Evolutionary conservation across 768 basidiomycete species (phyloP).

Genomic region (Rubroboletus pulcherrimus): DNA sequence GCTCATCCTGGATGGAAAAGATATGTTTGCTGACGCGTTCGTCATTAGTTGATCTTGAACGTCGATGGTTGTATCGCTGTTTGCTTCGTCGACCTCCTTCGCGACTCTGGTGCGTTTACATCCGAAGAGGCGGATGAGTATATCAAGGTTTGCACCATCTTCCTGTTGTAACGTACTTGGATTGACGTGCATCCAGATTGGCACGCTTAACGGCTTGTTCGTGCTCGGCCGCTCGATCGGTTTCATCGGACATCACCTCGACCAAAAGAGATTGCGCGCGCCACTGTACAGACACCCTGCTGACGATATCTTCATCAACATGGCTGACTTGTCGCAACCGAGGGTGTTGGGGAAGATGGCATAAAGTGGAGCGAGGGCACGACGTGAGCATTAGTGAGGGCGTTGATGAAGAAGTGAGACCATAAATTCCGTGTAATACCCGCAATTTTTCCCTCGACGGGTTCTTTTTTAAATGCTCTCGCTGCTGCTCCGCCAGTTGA

Average conservation of each 20-base stretch:
- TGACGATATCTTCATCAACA: constrained; percentile 94
- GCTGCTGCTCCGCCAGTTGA: not conserved
- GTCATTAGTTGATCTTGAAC: constrained; percentile 78
- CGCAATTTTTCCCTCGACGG: not conserved
- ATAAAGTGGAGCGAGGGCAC: not conserved
- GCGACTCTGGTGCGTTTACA: constrained; percentile 91
- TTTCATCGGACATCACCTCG: constrained; percentile 94
- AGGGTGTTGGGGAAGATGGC: constrained; percentile 58
- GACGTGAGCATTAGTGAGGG: not conserved
- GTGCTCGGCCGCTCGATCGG: constrained; percentile 97
- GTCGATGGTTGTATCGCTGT: constrained; percentile 95
- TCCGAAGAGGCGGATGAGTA: constrained; percentile 96
- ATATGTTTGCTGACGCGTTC: not conserved
- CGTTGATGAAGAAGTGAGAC: constrained; percentile 3
- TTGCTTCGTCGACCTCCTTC: constrained; percentile 92
- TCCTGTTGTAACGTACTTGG: not conserved
- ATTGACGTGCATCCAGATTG: constrained; percentile 46
- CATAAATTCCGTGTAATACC: constrained; percentile 19
- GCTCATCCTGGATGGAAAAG: not conserved
- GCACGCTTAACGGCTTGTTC: constrained; percentile 93
- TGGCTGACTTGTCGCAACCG: constrained; percentile 81
- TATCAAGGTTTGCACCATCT: constrained; percentile 56
- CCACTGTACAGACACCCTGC: constrained; percentile 94
- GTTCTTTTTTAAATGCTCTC: not conserved
- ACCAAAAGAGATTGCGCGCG: constrained; percentile 93